Evolutionary conservation across 2,329 filamentous ascomycete genomes (phyloP).

Genomic region (Microsporum canis): DNA sequence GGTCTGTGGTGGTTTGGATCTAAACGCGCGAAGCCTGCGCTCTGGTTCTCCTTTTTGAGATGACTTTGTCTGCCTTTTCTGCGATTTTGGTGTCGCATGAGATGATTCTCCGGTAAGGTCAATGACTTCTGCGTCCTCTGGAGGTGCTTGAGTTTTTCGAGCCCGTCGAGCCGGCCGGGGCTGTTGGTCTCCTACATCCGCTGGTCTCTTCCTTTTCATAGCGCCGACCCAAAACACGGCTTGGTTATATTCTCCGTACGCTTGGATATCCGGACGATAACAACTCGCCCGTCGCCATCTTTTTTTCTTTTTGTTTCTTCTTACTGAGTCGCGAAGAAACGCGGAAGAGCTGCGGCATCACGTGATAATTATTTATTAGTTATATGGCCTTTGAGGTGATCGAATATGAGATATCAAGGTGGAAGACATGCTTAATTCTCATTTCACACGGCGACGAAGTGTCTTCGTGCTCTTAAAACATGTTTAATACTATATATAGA

Average conservation of each 20-base stretch:
- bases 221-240: neutral
- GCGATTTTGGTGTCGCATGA: neutral
- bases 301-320: neutral
- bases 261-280: too few species aligned
- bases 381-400: too few species aligned
- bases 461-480: too few species aligned
- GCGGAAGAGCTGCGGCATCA: neutral
- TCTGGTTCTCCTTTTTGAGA: constrained; percentile 14
- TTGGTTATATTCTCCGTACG: too few species aligned
- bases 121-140: neutral
- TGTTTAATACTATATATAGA: too few species aligned
- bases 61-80: neutral
- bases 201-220: neutral
- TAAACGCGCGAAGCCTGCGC: constrained; percentile 33
- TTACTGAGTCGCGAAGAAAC: neutral
- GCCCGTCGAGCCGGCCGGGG: neutral
- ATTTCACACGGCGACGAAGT: too few species aligned
- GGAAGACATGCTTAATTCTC: too few species aligned
- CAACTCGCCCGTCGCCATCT: too few species aligned
- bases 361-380: neutral
- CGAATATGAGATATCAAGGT: too few species aligned
- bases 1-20: constrained; percentile 34
- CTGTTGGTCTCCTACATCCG: neutral
- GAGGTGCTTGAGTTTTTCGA: neutral
- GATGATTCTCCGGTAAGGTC: neutral